Percentiles rank a stretch among this genome's conserved stretches.
phyloP scores from a whole-genome alignment of 768 basidiomycete species.

The Pholiota molesta region DNA sequence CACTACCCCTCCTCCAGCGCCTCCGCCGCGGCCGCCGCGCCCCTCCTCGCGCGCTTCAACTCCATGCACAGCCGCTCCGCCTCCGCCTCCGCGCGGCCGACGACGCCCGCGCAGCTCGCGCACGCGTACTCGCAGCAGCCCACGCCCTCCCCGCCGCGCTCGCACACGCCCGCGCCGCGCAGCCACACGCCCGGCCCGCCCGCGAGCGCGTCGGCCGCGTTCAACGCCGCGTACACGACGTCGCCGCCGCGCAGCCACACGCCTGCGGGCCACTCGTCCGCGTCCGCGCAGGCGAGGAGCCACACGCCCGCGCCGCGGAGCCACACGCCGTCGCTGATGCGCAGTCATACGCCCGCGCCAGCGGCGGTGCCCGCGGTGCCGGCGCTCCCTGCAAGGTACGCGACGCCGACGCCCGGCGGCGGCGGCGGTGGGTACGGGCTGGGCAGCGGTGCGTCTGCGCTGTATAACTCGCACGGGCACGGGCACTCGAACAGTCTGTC shows the following conservation, averaged over 20 bases:
- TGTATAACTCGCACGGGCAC: too few species aligned
- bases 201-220: slow-evolving; percentile 3
- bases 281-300: not conserved
- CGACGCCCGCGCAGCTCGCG: slow-evolving; percentile 45
- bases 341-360: slow-evolving; percentile 45
- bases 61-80: slow-evolving; percentile 59
- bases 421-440: not conserved
- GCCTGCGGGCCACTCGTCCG: slow-evolving; percentile 22
- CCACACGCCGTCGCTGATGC: slow-evolving; percentile 37
- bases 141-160: slow-evolving; percentile 26
- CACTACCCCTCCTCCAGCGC: slow-evolving; percentile 7
- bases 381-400: slow-evolving; percentile 19
- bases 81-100: slow-evolving; percentile 54
- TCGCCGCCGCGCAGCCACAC: slow-evolving; percentile 30
- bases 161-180: slow-evolving; percentile 27
- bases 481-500: too few species aligned
- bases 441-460: too few species aligned
- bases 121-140: slow-evolving; percentile 43
- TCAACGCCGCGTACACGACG: too few species aligned
- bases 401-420: slow-evolving; percentile 26
- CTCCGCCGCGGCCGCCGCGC: slow-evolving; percentile 27
- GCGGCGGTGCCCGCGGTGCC: slow-evolving; percentile 13
- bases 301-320: slow-evolving; percentile 36
- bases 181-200: slow-evolving; percentile 2
- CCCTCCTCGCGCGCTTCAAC: slow-evolving; percentile 54